Percentiles rank a stretch among this genome's conserved stretches.
Evolutionary conservation across 768 basidiomycete species (phyloP).

Genomic region (Asterophora lycoperdoides): DNA sequence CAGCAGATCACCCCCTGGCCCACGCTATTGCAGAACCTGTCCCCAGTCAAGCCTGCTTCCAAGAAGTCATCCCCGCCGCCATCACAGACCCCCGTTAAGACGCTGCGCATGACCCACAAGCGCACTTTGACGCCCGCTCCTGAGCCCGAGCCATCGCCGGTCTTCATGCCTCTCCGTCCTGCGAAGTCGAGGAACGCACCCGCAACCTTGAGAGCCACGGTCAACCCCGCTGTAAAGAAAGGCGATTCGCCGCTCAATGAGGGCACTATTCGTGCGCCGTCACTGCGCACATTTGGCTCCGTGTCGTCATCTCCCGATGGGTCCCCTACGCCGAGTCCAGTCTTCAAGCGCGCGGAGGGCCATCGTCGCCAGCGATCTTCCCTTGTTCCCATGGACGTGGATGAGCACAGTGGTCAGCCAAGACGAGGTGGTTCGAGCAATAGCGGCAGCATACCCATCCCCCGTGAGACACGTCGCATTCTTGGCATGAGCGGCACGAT

Average conservation of each 20-base stretch:
- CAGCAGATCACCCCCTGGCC: conserved; percentile 66
- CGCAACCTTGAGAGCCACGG: conserved; percentile 14
- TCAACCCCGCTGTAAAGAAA: conserved; percentile 18
- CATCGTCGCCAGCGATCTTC: conserved; percentile 24
- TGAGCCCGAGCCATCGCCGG: conserved; percentile 51
- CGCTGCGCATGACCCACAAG: conserved; percentile 42
- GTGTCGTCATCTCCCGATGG: conserved; percentile 22
- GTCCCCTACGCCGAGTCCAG: conserved; percentile 23
- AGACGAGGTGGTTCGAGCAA: conserved; percentile 16
- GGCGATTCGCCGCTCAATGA: conserved; percentile 4
- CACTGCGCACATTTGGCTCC: conserved; percentile 36
- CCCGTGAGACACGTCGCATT: conserved; percentile 48
- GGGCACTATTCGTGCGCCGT: conserved; percentile 31
- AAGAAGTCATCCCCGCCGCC: conserved; percentile 10
- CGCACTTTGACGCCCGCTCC: conserved; percentile 56
- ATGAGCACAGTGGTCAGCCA: conserved; percentile 14
- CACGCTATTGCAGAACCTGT: conserved; percentile 31
- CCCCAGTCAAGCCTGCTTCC: conserved; percentile 25
- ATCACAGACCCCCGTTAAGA: conserved; percentile 9
- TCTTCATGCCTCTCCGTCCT: conserved; percentile 57
- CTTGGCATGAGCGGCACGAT: conserved; percentile 66
- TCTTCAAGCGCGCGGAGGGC: conserved; percentile 32
- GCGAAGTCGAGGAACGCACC: conserved; percentile 30
- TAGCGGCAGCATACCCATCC: conserved; percentile 31
- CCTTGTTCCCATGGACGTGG: conserved; percentile 16